Percentiles rank a stretch among this genome's conserved stretches.
These are phyloP conservation scores for Boletus reticuloceps DNA, from an alignment of 768 basidiomycete genomes.

Conservation along the genomic window DNA sequence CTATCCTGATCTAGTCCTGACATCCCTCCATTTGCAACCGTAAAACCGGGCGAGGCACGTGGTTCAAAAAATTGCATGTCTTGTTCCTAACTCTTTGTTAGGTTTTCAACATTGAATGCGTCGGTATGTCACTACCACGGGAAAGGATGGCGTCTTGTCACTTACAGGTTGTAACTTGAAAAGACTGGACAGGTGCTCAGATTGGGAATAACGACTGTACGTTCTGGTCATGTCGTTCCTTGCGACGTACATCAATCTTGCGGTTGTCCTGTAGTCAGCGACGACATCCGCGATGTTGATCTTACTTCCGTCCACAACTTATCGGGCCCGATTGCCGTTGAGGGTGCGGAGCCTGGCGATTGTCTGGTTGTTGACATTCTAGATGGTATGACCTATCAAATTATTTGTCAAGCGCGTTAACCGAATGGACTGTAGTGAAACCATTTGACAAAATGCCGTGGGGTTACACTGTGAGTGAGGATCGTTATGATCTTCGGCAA, in stretches of 20 bases:
- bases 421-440: constrained; percentile 38
- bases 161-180: neutral
- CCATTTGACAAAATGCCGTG: constrained; percentile 77
- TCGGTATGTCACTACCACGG: constrained; percentile 41
- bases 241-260: neutral
- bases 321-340: constrained; percentile 72
- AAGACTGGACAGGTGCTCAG: constrained; percentile 79
- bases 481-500: too few species aligned
- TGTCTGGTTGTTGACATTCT: constrained; percentile 78
- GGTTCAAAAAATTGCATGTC: neutral
- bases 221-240: constrained; percentile 13
- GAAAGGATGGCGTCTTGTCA: neutral
- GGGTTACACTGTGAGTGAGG: constrained; percentile 62
- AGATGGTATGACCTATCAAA: constrained; percentile 45
- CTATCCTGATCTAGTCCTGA: constrained; percentile 44
- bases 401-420: neutral
- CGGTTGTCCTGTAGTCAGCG: constrained; percentile 42
- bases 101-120: constrained; percentile 71
- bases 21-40: constrained; percentile 59
- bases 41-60: constrained; percentile 58
- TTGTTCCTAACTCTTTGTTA: constrained; percentile 19
- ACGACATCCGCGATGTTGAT: constrained; percentile 67
- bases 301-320: constrained; percentile 68
- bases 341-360: constrained; percentile 77
- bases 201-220: constrained; percentile 73